Evolutionary conservation across 2,329 filamentous ascomycete species (phyloP), one percentile per base, ranked within the genome.

Genomic region (Aspergillus fumigatus): DNA sequence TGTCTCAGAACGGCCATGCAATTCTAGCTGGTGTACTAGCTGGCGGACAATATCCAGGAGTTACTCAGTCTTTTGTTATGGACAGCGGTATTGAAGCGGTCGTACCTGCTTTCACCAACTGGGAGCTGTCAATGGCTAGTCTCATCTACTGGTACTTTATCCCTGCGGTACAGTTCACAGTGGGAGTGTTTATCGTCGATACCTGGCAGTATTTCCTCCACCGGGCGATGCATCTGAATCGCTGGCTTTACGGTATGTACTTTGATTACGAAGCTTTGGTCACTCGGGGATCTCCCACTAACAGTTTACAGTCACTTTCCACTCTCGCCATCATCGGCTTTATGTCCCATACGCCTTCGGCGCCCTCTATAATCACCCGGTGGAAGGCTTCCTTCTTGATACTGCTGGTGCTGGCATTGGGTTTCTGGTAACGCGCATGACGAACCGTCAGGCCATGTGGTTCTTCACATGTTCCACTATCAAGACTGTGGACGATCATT

Each of bases 171-270:
- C 93, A 97, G 73, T 89, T 96, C 70, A 77, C 84, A 56, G 68
- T 89, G 51, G 94, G 87, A 25, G 83, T 93, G 58, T 77, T 84
- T 62, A 80, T 95, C 62, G 84, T 97, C 65, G 94, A 99, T 76
- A 94, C 92, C 48, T 99, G 94, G 94, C 93, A 99, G 73, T 99
- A 99, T 78, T 96, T 97, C 77, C 82, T 93, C 67, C 94, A 99
- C 76, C 90, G 94, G 41, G 84, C 88, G 56, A 99, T 99, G 94
- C 94, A 99, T 77, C 82, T 94, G 79, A 97, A 97, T 79, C 92
- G 90, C 75, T 97, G 90, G 89, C 83, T 99, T 65, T 97, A 97
- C 80, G 88, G 90, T 94, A 81, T 75, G 89, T 83, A 6, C 14
- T 5, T 40, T 32, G n/a, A 27, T 21, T 11, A 10, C 25, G 19